Evolutionary conservation across 768 basidiomycete genomes (phyloP).

Genomic region (Xerocomellus chrysenteron): DNA sequence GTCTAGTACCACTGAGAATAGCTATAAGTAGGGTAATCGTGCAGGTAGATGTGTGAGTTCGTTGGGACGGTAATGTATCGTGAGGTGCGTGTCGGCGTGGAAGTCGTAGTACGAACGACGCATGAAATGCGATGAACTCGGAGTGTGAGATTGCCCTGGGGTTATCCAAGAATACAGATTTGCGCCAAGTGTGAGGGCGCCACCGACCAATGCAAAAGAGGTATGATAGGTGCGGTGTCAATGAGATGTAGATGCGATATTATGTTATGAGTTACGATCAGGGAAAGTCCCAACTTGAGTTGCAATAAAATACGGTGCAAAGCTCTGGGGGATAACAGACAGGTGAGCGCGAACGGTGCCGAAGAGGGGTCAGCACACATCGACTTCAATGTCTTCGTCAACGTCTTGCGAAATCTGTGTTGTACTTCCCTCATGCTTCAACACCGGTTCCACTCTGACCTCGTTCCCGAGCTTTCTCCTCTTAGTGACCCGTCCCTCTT

Average conservation of each 20-base stretch:
- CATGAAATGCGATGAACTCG: neutral
- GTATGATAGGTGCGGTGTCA: slow-evolving; percentile 16
- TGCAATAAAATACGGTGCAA: slow-evolving; percentile 5
- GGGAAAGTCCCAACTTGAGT: neutral
- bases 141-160: neutral
- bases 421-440: neutral
- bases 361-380: slow-evolving; percentile 22
- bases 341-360: neutral
- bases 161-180: slow-evolving; percentile 23
- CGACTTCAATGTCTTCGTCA: slow-evolving; percentile 32
- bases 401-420: slow-evolving; percentile 8
- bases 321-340: neutral
- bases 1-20: slow-evolving; percentile 14
- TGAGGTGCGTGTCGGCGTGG: slow-evolving; percentile 5
- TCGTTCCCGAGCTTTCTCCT: slow-evolving; percentile 41
- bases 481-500: slow-evolving; percentile 55
- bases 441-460: neutral
- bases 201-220: slow-evolving; percentile 15
- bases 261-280: slow-evolving; percentile 7
- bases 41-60: slow-evolving; percentile 6
- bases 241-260: slow-evolving; percentile 19
- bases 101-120: slow-evolving; percentile 3
- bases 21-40: slow-evolving; percentile 24
- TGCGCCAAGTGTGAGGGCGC: slow-evolving; percentile 2
- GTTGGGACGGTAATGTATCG: neutral